These are phyloP conservation scores for Metschnikowia baotianmanensis DNA, from an alignment of 805 yeast species.

Conservation along the genomic window DNA sequence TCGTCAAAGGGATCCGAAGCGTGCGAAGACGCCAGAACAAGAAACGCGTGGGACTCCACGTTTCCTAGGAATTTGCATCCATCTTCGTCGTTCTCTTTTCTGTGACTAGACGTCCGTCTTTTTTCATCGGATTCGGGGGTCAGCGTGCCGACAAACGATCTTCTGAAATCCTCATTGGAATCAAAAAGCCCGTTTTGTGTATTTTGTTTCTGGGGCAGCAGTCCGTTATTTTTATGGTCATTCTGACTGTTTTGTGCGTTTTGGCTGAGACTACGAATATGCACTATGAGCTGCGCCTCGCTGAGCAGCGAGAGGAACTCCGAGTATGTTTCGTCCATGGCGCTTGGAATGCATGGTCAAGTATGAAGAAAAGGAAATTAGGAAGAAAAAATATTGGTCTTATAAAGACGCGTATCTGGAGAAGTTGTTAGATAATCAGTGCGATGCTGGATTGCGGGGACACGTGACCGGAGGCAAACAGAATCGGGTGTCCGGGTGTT, in stretches of 20 bases:
- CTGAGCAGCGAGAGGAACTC: conserved; percentile 23
- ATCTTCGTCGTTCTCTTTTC: too few species aligned
- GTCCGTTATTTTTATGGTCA: too few species aligned
- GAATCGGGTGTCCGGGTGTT: too few species aligned
- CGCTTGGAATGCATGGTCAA: too few species aligned
- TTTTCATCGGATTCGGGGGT: conserved; percentile 3
- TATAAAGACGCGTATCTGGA: too few species aligned
- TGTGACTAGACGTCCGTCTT: too few species aligned
- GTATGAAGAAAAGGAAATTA: background rate
- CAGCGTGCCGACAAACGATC: conserved; percentile 5
- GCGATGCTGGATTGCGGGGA: too few species aligned
- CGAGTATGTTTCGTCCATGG: conserved; percentile 13
- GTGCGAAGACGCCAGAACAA: conserved; percentile 12
- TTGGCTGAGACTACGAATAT: conserved; percentile 19
- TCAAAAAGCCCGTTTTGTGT: too few species aligned
- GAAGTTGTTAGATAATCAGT: too few species aligned
- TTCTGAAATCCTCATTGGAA: background rate
- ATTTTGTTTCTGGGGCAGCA: too few species aligned
- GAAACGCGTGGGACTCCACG: conserved; percentile 6
- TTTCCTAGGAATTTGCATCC: background rate
- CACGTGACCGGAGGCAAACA: too few species aligned
- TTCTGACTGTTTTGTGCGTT: conserved; percentile 4
- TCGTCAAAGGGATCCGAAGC: conserved; percentile 28
- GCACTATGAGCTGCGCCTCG: conserved; percentile 22
- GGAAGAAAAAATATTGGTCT: background rate